These are phyloP conservation scores for Amaranthus cruentus DNA, from an alignment of 148 eudicot species.

Conservation along the genomic window DNA sequence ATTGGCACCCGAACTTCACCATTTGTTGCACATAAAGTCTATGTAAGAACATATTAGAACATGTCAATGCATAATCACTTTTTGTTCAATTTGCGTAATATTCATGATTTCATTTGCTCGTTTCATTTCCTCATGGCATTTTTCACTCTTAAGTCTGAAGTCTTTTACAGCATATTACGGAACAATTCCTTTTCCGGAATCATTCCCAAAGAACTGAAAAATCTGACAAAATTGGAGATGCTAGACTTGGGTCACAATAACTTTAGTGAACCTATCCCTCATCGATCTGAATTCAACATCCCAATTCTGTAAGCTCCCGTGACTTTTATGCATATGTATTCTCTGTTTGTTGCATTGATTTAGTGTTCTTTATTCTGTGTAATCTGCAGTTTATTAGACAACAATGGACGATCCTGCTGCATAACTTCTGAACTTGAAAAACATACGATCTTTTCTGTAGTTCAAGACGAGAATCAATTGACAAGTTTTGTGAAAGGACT, in stretches of 20 bases:
- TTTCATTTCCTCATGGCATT: background rate
- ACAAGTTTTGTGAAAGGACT: conserved; percentile 10
- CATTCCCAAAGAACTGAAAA: conserved; percentile 58
- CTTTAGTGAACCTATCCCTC: conserved; percentile 41
- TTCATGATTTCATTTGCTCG: background rate
- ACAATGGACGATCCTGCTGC: conserved; percentile 39
- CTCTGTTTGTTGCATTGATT: background rate
- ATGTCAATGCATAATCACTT: background rate
- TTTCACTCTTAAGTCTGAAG: background rate
- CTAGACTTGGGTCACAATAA: conserved; percentile 66
- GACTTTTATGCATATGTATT: background rate
- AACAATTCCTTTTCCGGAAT: conserved; percentile 74
- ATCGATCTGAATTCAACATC: conserved; percentile 34
- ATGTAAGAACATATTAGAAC: conserved; percentile 45
- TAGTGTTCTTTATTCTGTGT: background rate
- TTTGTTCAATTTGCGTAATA: background rate
- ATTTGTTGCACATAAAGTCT: conserved; percentile 47
- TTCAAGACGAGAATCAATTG: conserved; percentile 21
- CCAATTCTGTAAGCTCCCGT: conserved; percentile 48
- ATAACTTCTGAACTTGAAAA: conserved; percentile 32
- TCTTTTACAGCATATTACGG: conserved; percentile 54
- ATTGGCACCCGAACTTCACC: conserved; percentile 59
- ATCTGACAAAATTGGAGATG: conserved; percentile 54
- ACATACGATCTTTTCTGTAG: conserved; percentile 31
- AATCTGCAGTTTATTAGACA: conserved; percentile 48